Percentiles rank a stretch among this genome's conserved stretches.
phyloP scores from a whole-genome alignment of 768 basidiomycete genomes.

The Collybiopsis confluens region DNA sequence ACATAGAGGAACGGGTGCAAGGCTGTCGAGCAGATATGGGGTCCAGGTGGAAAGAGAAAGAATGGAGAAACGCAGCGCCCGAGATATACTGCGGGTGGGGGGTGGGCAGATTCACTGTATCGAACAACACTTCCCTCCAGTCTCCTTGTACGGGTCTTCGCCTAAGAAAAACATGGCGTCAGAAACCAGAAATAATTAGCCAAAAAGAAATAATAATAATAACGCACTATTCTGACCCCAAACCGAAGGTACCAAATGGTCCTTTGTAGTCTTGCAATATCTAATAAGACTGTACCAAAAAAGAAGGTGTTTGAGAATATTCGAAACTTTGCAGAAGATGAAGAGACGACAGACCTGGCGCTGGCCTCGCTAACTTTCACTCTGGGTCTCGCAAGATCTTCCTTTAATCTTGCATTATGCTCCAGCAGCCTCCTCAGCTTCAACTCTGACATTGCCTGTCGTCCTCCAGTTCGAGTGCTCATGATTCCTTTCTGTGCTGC shows the following conservation, averaged over 20 bases:
- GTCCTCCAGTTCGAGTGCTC: slow-evolving; percentile 7
- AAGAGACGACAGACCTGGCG: slow-evolving; percentile 43
- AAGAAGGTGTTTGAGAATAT: background rate
- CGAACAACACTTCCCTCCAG: slow-evolving; percentile 50
- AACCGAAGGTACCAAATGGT: slow-evolving; percentile 83
- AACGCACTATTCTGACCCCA: slow-evolving; percentile 60
- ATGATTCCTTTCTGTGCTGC: no score
- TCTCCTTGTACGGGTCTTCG: slow-evolving; percentile 26
- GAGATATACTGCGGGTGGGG: no score
- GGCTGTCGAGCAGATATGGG: no score
- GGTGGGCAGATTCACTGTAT: slow-evolving; percentile 53
- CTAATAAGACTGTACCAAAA: slow-evolving; percentile 52
- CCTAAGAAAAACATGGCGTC: no score
- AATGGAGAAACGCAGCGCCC: no score
- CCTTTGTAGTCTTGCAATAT: slow-evolving; percentile 71
- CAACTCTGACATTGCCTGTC: slow-evolving; percentile 87
- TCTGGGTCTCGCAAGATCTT: slow-evolving; percentile 62
- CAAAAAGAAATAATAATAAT: slow-evolving; percentile 35
- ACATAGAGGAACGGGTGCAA: no score
- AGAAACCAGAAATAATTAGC: no score
- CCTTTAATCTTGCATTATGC: slow-evolving; percentile 68
- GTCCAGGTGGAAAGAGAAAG: no score
- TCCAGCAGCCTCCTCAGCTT: slow-evolving; percentile 75
- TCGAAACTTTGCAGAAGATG: background rate
- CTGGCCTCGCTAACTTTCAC: slow-evolving; percentile 61